A percentile compares a stretch with the other conserved stretches of the same genome.
These are phyloP conservation scores for Phaeosphaeria sp. DNA, from an alignment of 2,329 filamentous ascomycete genomes.

Conservation along the genomic window DNA sequence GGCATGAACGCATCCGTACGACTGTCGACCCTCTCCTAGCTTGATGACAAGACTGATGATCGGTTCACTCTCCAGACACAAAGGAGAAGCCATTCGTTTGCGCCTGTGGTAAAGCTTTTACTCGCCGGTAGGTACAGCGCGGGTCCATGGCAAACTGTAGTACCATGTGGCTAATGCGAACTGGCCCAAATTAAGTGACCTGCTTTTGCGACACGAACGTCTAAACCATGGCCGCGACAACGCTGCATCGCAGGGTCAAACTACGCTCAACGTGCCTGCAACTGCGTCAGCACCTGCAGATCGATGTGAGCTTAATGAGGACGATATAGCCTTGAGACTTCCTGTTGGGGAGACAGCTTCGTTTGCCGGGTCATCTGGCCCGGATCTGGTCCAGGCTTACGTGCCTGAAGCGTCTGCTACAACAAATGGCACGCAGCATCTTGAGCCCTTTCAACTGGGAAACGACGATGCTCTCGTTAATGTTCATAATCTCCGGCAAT, in stretches of 20 bases:
- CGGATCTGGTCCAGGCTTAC: not conserved
- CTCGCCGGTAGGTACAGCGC: not conserved
- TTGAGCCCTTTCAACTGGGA: not conserved
- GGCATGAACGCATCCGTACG: not conserved
- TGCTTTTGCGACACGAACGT: not conserved
- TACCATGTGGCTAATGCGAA: not conserved
- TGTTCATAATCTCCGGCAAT: not conserved
- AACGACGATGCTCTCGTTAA: not conserved
- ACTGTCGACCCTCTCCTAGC: not conserved
- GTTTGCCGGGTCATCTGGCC: not conserved
- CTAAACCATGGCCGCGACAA: not conserved
- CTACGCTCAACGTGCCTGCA: not conserved
- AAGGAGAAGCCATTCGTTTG: not conserved
- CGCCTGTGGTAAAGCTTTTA: not conserved
- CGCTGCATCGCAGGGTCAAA: not conserved
- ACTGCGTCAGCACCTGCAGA: not conserved
- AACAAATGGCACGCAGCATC: not conserved
- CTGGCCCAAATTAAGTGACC: not conserved
- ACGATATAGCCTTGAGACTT: not conserved
- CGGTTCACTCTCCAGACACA: not conserved
- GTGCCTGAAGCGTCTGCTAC: not conserved
- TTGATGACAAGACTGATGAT: not conserved
- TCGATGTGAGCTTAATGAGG: not conserved
- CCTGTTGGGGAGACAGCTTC: not conserved
- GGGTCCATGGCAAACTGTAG: not conserved